Evolutionary conservation across 192 early-diverging fungal species (phyloP).

Genomic region (Coemansia sp.): DNA sequence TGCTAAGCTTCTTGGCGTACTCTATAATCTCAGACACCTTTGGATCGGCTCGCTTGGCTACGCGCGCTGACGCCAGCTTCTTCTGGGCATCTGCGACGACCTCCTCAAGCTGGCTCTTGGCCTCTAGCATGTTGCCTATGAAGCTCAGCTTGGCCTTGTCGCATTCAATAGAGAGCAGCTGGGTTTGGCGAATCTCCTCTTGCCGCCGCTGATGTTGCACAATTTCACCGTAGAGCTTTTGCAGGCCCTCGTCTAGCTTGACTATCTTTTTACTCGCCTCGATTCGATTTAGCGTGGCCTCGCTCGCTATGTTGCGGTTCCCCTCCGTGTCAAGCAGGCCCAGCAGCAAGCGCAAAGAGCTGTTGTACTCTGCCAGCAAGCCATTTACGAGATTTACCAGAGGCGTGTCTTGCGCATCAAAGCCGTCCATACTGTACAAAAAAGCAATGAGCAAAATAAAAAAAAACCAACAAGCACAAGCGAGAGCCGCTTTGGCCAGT

Average conservation of each 20-base stretch:
- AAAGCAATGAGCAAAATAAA: neutral
- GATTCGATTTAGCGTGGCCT: conserved; percentile 7
- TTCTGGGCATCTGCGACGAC: conserved; percentile 23
- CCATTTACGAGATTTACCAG: conserved; percentile 41
- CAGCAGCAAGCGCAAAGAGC: conserved; percentile 35
- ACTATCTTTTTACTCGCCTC: conserved; percentile 13
- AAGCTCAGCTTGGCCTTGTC: conserved; percentile 41
- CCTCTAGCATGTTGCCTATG: conserved; percentile 38
- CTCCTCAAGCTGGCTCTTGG: conserved; percentile 35
- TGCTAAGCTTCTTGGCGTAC: conserved; percentile 57
- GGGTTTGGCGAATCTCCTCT: conserved; percentile 40
- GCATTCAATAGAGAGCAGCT: conserved; percentile 32
- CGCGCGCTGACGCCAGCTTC: conserved; percentile 11
- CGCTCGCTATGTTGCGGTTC: conserved; percentile 25
- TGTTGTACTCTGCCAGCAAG: conserved; percentile 37
- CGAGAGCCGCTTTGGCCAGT: no score
- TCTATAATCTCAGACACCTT: conserved; percentile 44
- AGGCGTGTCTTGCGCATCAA: conserved; percentile 35
- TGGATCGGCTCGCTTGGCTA: conserved; percentile 16
- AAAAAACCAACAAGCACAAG: neutral
- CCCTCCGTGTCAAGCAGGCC: conserved; percentile 39
- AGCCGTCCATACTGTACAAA: conserved; percentile 19
- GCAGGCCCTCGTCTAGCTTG: conserved; percentile 32
- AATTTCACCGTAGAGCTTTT: conserved; percentile 34
- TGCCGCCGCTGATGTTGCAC: conserved; percentile 46